These are phyloP conservation scores for Lipomyces yamadae DNA, from an alignment of 805 yeast species.

Conservation along the genomic window DNA sequence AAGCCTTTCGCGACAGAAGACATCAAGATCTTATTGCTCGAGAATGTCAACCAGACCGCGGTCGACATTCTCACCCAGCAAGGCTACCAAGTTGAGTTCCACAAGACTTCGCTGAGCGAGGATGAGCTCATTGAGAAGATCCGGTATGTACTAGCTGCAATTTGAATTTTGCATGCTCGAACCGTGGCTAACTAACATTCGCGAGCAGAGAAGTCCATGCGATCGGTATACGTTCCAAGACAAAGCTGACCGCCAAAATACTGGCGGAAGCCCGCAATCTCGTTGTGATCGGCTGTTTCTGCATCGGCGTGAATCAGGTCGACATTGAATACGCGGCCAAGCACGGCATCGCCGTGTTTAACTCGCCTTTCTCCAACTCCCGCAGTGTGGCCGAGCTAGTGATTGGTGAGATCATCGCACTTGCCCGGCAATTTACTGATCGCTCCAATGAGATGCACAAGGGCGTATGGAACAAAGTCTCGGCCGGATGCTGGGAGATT, in stretches of 20 bases:
- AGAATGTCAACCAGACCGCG: conserved; percentile 93
- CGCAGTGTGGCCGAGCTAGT: conserved; percentile 98
- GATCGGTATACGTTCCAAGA: conserved; percentile 96
- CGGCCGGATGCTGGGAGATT: conserved; percentile 96
- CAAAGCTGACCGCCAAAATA: conserved; percentile 79
- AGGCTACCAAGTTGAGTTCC: conserved; percentile 96
- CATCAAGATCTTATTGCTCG: conserved; percentile 85
- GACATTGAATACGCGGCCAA: conserved; percentile 90
- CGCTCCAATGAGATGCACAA: conserved; percentile 94
- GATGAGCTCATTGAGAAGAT: conserved; percentile 94
- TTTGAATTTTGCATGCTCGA: background rate
- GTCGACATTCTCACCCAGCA: conserved; percentile 80
- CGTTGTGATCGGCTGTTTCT: conserved; percentile 94
- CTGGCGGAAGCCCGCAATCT: conserved; percentile 86
- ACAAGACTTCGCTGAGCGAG: conserved; percentile 86
- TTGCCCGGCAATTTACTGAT: conserved; percentile 97
- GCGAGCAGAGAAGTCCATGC: conserved; percentile 75
- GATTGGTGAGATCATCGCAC: conserved; percentile 88
- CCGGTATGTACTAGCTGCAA: conserved; percentile 43
- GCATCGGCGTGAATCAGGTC: conserved; percentile 98
- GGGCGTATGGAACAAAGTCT: conserved; percentile 97
- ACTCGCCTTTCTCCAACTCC: conserved; percentile 97
- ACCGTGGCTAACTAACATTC: background rate
- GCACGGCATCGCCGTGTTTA: conserved; percentile 93
- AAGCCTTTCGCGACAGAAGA: conserved; percentile 97